Evolutionary conservation across 2,329 filamentous ascomycete species (phyloP), one percentile per base, ranked within the genome.

Genomic region (Thermothelomyces thermophilus): DNA sequence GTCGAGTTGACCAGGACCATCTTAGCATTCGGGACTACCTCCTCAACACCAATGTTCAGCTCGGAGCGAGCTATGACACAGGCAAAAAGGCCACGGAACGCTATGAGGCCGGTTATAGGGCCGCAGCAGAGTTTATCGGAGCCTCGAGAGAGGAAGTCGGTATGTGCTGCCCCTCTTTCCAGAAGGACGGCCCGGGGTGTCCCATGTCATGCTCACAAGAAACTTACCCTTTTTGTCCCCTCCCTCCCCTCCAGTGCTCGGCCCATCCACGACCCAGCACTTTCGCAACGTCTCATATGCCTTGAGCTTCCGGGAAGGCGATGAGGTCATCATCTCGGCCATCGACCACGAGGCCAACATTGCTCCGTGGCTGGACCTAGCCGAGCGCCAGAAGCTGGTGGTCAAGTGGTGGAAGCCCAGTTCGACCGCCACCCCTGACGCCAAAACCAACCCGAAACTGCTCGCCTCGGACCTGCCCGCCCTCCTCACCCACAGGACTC

Each of bases 301-400:
- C 2, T 65, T 84, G 5, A 59, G 64, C 10, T 79, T 83, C 61
- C 59, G 70, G 10, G 63, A 71, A 2, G 79, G 79, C 37, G 79
- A 83, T 52, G 84, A 88, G 61, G 74, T 91, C 42, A 70, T 93
- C 54, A 62, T 90, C 10, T 88, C 85, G 0, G 76, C 76, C 50
- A 70, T 89, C 48, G 86, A 90, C 63, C 86, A 91, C 60, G 87
- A 90, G 68, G 83, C 86, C 33, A 89, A 90, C 62, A 81, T 87
- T 50, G 79, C 83, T 1, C 75, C 86, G 0, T 91, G 86, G 87
- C 68, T 87, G 0, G 76, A 80, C 43, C 73, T 90, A 22, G 86
- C 86, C 2, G 66, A 74, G 26, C 74, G 76, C 13, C 74, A 80
- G 40, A 73, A 76, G 3, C 70, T 87, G 5, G 74, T 67, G 0